Percentiles rank a stretch among this genome's conserved stretches.
phyloP scores from a whole-genome alignment of 2,329 filamentous ascomycete species.

The Aspergillus sojae region DNA sequence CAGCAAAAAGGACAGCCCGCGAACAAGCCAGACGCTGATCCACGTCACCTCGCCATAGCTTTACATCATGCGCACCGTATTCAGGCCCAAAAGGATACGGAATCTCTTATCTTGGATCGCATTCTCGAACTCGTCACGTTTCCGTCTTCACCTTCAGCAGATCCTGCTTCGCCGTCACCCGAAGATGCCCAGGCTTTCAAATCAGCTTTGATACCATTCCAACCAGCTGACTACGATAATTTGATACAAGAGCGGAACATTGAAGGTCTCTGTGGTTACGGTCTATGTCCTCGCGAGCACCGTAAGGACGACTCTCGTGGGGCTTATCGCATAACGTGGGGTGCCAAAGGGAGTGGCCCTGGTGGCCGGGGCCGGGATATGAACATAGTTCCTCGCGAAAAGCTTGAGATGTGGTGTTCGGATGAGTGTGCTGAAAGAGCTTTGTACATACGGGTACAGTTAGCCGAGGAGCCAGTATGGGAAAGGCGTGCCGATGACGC shows the following conservation, averaged over 20 bases:
- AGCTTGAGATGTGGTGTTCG: constrained; percentile 86
- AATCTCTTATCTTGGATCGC: constrained; percentile 71
- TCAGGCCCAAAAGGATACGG: constrained; percentile 77
- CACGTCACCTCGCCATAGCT: constrained; percentile 62
- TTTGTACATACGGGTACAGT: constrained; percentile 84
- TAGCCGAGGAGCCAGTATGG: constrained; percentile 84
- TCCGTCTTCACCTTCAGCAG: constrained; percentile 55
- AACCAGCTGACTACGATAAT: constrained; percentile 86
- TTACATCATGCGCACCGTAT: constrained; percentile 81
- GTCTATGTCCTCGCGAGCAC: constrained; percentile 71
- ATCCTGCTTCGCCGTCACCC: constrained; percentile 56
- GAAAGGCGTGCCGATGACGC: constrained; percentile 62
- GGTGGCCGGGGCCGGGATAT: constrained; percentile 55
- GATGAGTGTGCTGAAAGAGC: constrained; percentile 76
- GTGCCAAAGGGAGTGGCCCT: constrained; percentile 51
- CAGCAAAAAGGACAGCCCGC: constrained; percentile 30
- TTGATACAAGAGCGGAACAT: constrained; percentile 88
- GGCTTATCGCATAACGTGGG: constrained; percentile 69
- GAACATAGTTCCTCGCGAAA: constrained; percentile 69
- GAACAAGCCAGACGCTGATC: constrained; percentile 46
- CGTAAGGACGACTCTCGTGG: constrained; percentile 59
- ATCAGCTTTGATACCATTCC: constrained; percentile 69
- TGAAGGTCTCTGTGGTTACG: constrained; percentile 79
- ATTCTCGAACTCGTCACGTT: constrained; percentile 72
- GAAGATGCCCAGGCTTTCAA: constrained; percentile 69